Evolutionary conservation across 2,329 filamentous ascomycete genomes (phyloP).

Genomic region (Fusarium sp.): DNA sequence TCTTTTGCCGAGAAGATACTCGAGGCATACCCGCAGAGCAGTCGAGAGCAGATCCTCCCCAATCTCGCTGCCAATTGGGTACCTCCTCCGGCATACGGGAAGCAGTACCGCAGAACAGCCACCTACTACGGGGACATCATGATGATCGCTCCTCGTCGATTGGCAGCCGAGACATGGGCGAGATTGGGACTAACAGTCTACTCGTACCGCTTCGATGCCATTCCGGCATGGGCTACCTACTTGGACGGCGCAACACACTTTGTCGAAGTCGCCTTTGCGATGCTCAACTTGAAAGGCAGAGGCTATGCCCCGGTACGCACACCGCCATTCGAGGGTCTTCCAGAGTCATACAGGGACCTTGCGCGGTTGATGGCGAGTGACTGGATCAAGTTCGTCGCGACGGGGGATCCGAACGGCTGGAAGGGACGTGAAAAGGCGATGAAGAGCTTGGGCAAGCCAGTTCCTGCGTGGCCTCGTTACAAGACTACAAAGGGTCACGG

Average conservation of each 20-base stretch:
- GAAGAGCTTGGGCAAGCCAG: slow-evolving; percentile 2
- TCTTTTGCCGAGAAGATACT: not conserved
- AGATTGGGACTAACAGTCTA: slow-evolving; percentile 47
- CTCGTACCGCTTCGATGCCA: slow-evolving; percentile 28
- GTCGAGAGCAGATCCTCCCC: slow-evolving; percentile 12
- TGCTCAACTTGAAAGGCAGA: slow-evolving; percentile 26
- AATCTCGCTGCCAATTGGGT: slow-evolving; percentile 20
- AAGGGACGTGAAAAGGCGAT: slow-evolving; percentile 13
- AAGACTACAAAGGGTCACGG: not conserved
- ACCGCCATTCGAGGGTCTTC: slow-evolving; percentile 19
- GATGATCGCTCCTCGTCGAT: slow-evolving; percentile 23
- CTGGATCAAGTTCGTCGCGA: slow-evolving; percentile 27
- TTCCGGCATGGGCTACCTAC: slow-evolving; percentile 29
- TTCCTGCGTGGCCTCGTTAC: slow-evolving; percentile 24
- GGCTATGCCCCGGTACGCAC: slow-evolving; percentile 27
- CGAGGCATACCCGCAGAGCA: not conserved
- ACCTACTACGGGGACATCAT: slow-evolving; percentile 28
- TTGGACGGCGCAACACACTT: slow-evolving; percentile 25
- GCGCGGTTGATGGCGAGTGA: slow-evolving; percentile 21
- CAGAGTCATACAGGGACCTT: slow-evolving; percentile 23
- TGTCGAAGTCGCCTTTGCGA: slow-evolving; percentile 29
- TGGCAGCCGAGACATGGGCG: slow-evolving; percentile 27
- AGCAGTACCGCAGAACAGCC: slow-evolving; percentile 24
- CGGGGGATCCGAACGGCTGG: slow-evolving; percentile 28
- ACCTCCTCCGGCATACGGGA: slow-evolving; percentile 13